Conservation (phyloP, 169 alveolate genomes). For the Cryptosporidium ryanae region DNA sequence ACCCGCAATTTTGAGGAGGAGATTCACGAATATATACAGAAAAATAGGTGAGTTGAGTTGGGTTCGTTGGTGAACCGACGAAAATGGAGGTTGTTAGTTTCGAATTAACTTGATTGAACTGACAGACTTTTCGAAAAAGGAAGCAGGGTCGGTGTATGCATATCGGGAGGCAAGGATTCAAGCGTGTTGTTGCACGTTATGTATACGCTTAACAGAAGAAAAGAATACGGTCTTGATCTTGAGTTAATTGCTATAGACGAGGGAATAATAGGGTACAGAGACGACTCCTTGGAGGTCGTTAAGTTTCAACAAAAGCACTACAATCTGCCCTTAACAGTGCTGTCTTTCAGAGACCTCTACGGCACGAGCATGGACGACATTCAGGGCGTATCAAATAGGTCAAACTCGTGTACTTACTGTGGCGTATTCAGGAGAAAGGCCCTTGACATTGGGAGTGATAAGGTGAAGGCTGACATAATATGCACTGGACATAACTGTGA, state of each 20-base stretch:
- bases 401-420: slow-evolving; percentile 93
- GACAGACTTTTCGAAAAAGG: slow-evolving; percentile 84
- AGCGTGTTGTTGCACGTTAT: slow-evolving; percentile 95
- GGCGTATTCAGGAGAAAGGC: slow-evolving; percentile 98
- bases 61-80: too few relatives aligned
- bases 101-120: too few relatives aligned
- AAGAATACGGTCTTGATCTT: slow-evolving; percentile 91
- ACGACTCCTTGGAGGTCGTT: slow-evolving; percentile 94
- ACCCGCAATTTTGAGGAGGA: slow-evolving; percentile 93
- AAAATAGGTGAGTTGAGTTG: slow-evolving; percentile 71
- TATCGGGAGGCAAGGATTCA: slow-evolving; percentile 98
- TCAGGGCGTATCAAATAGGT: slow-evolving; percentile 90
- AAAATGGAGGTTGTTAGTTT: too few relatives aligned
- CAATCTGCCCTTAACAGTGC: slow-evolving; percentile 88
- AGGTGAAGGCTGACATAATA: slow-evolving; percentile 90
- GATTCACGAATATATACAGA: slow-evolving; percentile 89
- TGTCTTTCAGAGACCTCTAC: slow-evolving; percentile 90
- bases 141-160: slow-evolving; percentile 94
- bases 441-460: slow-evolving; percentile 94
- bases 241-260: slow-evolving; percentile 96
- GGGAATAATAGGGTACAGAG: slow-evolving; percentile 98
- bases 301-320: slow-evolving; percentile 85
- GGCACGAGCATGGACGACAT: slow-evolving; percentile 98
- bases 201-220: slow-evolving; percentile 89
- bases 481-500: slow-evolving; percentile 99